Base-by-base conservation (phyloP, 805 yeast genomes). In the Cyberlindnera americana region DNA sequence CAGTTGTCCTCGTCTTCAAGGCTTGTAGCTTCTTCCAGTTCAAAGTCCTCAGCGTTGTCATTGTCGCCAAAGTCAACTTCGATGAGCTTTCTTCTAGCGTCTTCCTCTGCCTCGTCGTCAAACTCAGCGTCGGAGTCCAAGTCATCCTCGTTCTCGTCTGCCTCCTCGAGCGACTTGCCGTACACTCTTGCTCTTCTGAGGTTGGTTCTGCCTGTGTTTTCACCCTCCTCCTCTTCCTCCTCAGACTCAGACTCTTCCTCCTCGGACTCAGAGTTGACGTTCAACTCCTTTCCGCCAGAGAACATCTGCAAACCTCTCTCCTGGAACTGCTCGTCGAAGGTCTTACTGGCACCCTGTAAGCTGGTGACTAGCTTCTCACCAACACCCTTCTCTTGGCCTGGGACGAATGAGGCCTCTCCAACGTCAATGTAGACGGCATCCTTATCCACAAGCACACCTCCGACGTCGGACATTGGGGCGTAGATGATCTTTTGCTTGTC, bases 391-490 rank as follows among this genome's bases (percentile, higher is more conserved):
- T 81, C 85, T 47, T 75, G 74, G 29, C 84, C 83, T 1, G 76
- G 70, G 14, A 72, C 76, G 60, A 84, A 84, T 28, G 73, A 60
- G 37, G 71, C 72, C 29, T 66, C 67, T 25, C 72, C 71, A 30
- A 67, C 65, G 48, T 69, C 97, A 44, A 93, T 87, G 55, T 90
- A 93, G 3, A 93, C 99, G 8, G 99, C 96, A 67, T 93, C 99
- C 59, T 84, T 90, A 66, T 93, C 99, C 46, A 93, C 88, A 49
- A 93, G 70, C 26, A 93, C 95, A 61, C 99, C 99, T 41, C 97
- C 97, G n/a, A 93, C 96, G 63, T 93, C 98, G 33, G 97, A 86
- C 99, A 93, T 93, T 35, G 99, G 99, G 0, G 99, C 99, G 62
- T 95, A 93, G 3, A 93, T 88, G 50, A 88, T 78, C 61, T 90